phyloP scores from a whole-genome alignment of 345 rosid genomes.

The Barbarea vulgaris region DNA sequence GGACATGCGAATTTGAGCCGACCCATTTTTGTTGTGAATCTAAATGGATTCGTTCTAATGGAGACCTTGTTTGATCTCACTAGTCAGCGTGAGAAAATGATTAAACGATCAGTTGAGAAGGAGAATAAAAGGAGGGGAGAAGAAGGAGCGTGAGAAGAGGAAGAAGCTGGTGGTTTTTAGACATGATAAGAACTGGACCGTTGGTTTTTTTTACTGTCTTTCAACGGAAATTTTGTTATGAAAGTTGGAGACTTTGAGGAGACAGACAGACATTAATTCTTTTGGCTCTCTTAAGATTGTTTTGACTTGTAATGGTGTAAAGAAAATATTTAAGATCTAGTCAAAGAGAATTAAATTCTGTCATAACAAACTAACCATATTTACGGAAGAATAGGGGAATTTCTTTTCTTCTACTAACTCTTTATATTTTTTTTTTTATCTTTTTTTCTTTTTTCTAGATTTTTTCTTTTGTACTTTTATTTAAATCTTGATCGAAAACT shows the following conservation, averaged over 20 bases:
- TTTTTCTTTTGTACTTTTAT: background rate
- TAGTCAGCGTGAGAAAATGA: constrained; percentile 25
- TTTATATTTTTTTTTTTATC: background rate
- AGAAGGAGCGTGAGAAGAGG: constrained; percentile 35
- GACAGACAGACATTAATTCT: constrained; percentile 27
- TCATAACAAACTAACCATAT: constrained; percentile 16
- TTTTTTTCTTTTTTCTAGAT: background rate
- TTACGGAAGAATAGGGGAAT: background rate
- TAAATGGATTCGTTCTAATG: constrained; percentile 24
- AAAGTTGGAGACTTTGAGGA: constrained; percentile 13
- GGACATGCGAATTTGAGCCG: constrained; percentile 51
- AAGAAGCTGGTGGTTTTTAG: constrained; percentile 33
- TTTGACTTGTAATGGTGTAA: constrained; percentile 11
- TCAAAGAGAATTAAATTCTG: background rate
- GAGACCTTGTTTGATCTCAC: constrained; percentile 13
- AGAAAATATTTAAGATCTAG: background rate
- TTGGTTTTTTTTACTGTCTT: constrained; percentile 33
- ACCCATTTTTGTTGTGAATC: background rate
- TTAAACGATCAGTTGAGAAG: constrained; percentile 18
- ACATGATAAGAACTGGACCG: constrained; percentile 32
- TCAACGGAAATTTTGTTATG: constrained; percentile 24
- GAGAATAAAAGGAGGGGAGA: constrained; percentile 34
- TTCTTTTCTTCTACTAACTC: background rate
- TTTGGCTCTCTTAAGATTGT: constrained; percentile 12
- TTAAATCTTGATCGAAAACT: background rate